These are phyloP conservation scores for Naumovozyma castellii DNA, from an alignment of 805 yeast genomes.

Conservation along the genomic window DNA sequence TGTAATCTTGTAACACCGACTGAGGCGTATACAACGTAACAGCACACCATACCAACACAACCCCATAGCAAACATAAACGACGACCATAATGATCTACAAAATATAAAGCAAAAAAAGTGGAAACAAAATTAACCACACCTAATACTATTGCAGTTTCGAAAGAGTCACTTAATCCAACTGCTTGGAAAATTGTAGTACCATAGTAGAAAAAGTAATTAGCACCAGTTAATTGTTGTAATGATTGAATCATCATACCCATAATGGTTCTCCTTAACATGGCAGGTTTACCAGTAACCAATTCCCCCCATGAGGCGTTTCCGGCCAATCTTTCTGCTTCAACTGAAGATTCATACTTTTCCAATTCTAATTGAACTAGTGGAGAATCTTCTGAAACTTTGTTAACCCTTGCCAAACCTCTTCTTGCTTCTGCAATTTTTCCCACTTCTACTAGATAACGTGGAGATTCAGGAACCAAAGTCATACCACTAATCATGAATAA, in stretches of 20 bases:
- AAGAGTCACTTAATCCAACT: conserved; percentile 52
- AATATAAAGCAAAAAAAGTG: conserved; percentile 39
- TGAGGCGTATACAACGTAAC: conserved; percentile 41
- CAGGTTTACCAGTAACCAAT: conserved; percentile 58
- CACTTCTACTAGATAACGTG: conserved; percentile 55
- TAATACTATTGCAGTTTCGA: conserved; percentile 49
- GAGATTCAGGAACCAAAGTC: conserved; percentile 64
- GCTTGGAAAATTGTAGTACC: conserved; percentile 56
- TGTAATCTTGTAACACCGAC: conserved; percentile 43
- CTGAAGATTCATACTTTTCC: conserved; percentile 48
- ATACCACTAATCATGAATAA: conserved; percentile 33
- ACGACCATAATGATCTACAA: conserved; percentile 44
- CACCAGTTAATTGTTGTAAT: conserved; percentile 64
- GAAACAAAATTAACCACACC: conserved; percentile 54
- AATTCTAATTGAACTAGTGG: conserved; percentile 49
- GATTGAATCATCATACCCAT: conserved; percentile 53
- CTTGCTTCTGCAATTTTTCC: conserved; percentile 54
- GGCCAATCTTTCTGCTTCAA: conserved; percentile 50
- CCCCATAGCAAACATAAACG: conserved; percentile 38
- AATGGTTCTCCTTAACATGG: conserved; percentile 38
- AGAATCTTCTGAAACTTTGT: conserved; percentile 45
- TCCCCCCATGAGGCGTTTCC: conserved; percentile 62
- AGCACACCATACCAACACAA: conserved; percentile 37
- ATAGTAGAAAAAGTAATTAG: conserved; percentile 60
- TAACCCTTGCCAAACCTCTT: conserved; percentile 46